Evolutionary conservation across 1,284 basidiomycete genomes (phyloP), one percentile per base, ranked within the genome.

Genomic region (Trichosporon coremiiforme): DNA sequence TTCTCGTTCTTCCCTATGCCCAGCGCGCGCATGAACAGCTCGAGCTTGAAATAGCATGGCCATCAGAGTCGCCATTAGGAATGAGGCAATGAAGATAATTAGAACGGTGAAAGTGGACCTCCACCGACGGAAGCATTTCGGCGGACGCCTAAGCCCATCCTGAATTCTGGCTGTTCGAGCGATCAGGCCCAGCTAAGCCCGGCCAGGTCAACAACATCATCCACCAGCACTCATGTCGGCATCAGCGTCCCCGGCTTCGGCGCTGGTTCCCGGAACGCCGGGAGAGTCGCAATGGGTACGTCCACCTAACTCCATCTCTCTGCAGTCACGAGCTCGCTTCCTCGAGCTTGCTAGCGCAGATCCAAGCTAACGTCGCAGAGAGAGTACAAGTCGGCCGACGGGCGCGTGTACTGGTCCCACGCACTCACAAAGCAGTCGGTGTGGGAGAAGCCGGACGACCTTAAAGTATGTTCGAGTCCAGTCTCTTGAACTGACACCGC

Each of bases 401-500:
- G 83, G 2, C 73, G 81, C 15, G 75, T 78, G 25, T 84, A 84
- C 74, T 85, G 84, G 84, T 82, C 82, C 35, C 80, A 85, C 70
- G 73, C 78, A 12, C 70, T 80, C 35, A 83, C 83, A 38, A 84
- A 84, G 72, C 80, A 82, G 67, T 84, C 83, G 7, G 80, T 83
- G 13, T 85, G 84, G 84, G 84, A 85, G 70, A 85, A 85, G 68
- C 83, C 84, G 0, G 84, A 84, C 57, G 84, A 82, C 62, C 77
- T 85, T 31, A 82, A 81, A 64, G 76, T 75, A 60, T 20, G 74
- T 6, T 68, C 22, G 17, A 17, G 47, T 4, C 4, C 10, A 53
- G n/a, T 22, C 13, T n/a, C 8, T 2, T 2, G n/a, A 17, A 47
- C 69, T 73, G 66, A 71, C 91, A 35, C 90, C 4, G 83, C 92